Percentiles rank a stretch among this genome's conserved stretches.
Conservation (phyloP, 345 rosid genomes). For the Cardamine occulta region DNA sequence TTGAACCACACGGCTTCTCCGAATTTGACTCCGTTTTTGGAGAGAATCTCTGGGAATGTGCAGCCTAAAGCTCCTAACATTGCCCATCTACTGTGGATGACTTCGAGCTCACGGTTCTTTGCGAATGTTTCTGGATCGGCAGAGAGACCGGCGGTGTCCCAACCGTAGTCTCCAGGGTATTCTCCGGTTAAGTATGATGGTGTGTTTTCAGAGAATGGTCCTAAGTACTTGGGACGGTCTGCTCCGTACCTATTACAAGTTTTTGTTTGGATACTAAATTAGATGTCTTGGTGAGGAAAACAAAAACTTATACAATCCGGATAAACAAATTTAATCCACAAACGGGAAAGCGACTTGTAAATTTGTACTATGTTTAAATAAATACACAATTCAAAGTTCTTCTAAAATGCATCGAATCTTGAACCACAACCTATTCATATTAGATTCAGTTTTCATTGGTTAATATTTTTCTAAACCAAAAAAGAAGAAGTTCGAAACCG, state of each 20-base stretch:
- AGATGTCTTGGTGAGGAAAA: too few species aligned
- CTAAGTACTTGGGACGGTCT: slow-evolving; percentile 54
- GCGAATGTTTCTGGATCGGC: slow-evolving; percentile 61
- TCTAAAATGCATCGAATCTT: too few species aligned
- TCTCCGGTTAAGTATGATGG: slow-evolving; percentile 56
- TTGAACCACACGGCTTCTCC: slow-evolving; percentile 63
- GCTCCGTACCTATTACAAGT: slow-evolving; percentile 43
- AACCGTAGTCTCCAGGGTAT: slow-evolving; percentile 59
- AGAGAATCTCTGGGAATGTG: slow-evolving; percentile 56
- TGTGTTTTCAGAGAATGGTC: slow-evolving; percentile 54
- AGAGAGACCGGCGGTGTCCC: slow-evolving; percentile 59
- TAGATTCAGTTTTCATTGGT: background rate
- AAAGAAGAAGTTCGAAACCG: too few species aligned
- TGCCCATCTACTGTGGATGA: slow-evolving; percentile 59
- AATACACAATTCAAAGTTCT: too few species aligned
- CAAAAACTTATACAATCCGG: too few species aligned
- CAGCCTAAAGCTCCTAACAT: slow-evolving; percentile 56
- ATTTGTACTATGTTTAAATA: too few species aligned
- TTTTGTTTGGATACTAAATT: background rate
- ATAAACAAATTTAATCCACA: too few species aligned
- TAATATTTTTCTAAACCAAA: background rate
- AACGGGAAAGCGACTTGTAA: too few species aligned
- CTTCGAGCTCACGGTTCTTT: slow-evolving; percentile 56
- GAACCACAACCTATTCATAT: too few species aligned
- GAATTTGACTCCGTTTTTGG: slow-evolving; percentile 55